Evolutionary conservation across 805 yeast genomes (phyloP).

Genomic region (Saturnispora diversa): DNA sequence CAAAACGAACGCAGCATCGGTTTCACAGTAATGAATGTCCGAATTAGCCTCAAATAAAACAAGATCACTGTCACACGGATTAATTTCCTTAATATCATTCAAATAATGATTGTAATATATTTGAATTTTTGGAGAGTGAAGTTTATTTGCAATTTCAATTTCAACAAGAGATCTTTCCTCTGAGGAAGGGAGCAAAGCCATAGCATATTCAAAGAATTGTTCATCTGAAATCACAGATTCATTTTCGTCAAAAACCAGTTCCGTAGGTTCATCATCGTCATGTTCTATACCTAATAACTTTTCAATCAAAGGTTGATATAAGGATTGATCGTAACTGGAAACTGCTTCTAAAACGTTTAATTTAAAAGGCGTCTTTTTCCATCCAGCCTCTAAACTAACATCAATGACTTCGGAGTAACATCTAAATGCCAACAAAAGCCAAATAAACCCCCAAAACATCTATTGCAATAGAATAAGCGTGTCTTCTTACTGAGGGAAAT

Average conservation of each 20-base stretch:
- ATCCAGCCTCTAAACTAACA: conserved; percentile 31
- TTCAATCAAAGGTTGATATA: conserved; percentile 30
- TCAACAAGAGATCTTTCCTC: conserved; percentile 27
- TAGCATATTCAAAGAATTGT: conserved; percentile 21
- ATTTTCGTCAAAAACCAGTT: conserved; percentile 12
- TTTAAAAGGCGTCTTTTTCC: conserved; percentile 36
- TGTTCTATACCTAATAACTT: conserved; percentile 23
- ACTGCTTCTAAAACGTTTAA: conserved; percentile 37
- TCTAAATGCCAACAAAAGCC: neutral
- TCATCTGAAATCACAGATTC: conserved; percentile 21
- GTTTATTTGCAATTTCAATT: conserved; percentile 39
- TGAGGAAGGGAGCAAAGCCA: conserved; percentile 13
- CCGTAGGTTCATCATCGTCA: conserved; percentile 15
- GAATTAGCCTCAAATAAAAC: conserved; percentile 34
- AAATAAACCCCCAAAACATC: neutral
- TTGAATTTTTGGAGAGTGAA: conserved; percentile 53
- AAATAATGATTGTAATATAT: conserved; percentile 52
- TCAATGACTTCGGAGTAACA: conserved; percentile 18
- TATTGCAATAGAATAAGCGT: too few relatives aligned
- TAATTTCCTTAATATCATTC: conserved; percentile 26
- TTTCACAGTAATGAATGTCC: conserved; percentile 46
- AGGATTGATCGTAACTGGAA: conserved; percentile 29
- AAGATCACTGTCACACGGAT: conserved; percentile 14
- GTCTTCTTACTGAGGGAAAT: too few relatives aligned
- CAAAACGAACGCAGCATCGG: conserved; percentile 73